A percentile compares a stretch with the other conserved stretches of the same genome.
These are phyloP conservation scores for Geosiphon pyriformis DNA, from an alignment of 192 early-diverging fungal species.

Conservation along the genomic window DNA sequence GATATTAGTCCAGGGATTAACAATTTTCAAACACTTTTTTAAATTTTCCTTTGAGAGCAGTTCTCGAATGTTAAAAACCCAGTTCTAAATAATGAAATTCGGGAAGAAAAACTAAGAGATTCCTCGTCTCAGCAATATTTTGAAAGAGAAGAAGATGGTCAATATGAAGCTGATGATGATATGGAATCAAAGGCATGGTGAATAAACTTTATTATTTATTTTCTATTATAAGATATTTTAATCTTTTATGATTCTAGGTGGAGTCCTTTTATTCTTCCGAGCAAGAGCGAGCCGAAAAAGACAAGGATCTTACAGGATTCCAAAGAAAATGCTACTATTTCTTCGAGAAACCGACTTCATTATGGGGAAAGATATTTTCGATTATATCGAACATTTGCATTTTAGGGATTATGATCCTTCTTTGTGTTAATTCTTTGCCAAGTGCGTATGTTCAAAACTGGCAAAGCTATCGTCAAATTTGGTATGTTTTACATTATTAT, in stretches of 20 bases:
- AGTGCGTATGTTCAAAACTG: neutral
- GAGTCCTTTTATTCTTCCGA: neutral
- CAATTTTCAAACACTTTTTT: neutral
- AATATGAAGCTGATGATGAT: neutral
- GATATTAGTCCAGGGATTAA: neutral
- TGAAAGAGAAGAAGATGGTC: neutral
- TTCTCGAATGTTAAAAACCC: neutral
- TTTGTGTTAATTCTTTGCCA: conserved; percentile 11
- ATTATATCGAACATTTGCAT: neutral
- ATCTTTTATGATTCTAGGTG: neutral
- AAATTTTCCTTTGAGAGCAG: neutral
- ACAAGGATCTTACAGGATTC: neutral
- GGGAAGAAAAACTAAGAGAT: too few species aligned
- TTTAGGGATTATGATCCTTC: neutral
- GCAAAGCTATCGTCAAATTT: neutral
- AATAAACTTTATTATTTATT: neutral
- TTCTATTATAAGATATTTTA: neutral
- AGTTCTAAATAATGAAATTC: neutral
- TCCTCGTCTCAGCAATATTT: too few species aligned
- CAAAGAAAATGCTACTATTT: conserved; percentile 20
- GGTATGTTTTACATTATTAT: neutral
- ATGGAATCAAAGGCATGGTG: neutral
- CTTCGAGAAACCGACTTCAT: conserved; percentile 1
- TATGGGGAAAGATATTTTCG: neutral
- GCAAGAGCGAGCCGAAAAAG: neutral